Conservation (phyloP, 192 early-diverging fungal genomes). For the Coemansia sp. region DNA sequence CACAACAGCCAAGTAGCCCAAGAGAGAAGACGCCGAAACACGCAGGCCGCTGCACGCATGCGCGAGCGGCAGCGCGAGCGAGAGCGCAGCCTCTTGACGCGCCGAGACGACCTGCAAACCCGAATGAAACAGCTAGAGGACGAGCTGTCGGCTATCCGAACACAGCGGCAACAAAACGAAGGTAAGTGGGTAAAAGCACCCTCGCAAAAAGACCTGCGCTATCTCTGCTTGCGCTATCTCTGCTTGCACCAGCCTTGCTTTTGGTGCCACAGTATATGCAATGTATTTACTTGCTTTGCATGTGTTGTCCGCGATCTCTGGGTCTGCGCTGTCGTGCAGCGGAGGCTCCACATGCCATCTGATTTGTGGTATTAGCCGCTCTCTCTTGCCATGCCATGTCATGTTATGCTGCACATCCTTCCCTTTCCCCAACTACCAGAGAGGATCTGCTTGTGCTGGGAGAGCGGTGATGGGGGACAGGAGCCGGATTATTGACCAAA, state of each 20-base stretch:
- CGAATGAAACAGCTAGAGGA: slow-evolving; percentile 37
- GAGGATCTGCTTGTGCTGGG: neutral
- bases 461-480: no score
- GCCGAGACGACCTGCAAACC: slow-evolving; percentile 22
- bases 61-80: slow-evolving; percentile 50
- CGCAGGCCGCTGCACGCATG: slow-evolving; percentile 52
- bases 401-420: neutral
- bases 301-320: neutral
- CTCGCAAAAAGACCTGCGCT: neutral
- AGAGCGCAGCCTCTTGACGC: slow-evolving; percentile 32
- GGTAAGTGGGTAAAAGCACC: slow-evolving; percentile 22
- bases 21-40: slow-evolving; percentile 40
- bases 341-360: neutral
- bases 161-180: slow-evolving; percentile 42
- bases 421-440: neutral
- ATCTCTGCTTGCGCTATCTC: neutral
- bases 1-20: slow-evolving; percentile 25
- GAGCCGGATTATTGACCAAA: neutral
- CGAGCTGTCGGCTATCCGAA: slow-evolving; percentile 30
- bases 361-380: slow-evolving; percentile 2
- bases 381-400: neutral
- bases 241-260: neutral
- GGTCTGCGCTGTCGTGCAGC: neutral
- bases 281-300: neutral
- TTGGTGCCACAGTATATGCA: neutral